These are phyloP conservation scores for Nepenthes gracilis DNA, from an alignment of 148 eudicot genomes.

Conservation along the genomic window DNA sequence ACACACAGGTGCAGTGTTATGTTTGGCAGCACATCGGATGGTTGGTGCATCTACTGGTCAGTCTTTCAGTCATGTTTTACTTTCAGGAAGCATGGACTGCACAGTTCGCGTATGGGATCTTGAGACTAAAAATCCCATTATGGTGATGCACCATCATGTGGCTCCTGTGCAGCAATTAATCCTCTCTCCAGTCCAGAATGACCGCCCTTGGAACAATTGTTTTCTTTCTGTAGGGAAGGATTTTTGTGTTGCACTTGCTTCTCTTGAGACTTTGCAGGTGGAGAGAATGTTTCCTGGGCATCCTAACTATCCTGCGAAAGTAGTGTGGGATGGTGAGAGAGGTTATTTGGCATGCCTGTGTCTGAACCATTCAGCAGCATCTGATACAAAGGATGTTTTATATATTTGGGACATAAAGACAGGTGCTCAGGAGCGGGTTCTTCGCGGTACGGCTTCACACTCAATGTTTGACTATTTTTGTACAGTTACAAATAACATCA, in stretches of 20 bases:
- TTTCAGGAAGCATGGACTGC: constrained; percentile 92
- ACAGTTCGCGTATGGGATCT: constrained; percentile 92
- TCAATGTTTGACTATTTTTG: constrained; percentile 88
- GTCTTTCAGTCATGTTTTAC: constrained; percentile 32
- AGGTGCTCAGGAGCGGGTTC: constrained; percentile 88
- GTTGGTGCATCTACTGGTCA: constrained; percentile 22
- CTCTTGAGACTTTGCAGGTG: constrained; percentile 72
- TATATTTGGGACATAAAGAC: constrained; percentile 95
- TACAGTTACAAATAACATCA: constrained; percentile 19
- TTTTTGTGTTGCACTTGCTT: constrained; percentile 68
- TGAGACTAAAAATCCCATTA: constrained; percentile 46
- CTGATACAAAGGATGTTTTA: constrained; percentile 57
- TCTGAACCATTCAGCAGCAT: constrained; percentile 33
- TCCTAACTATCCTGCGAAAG: constrained; percentile 57
- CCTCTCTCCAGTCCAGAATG: constrained; percentile 55
- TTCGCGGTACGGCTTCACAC: constrained; percentile 85
- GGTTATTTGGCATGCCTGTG: constrained; percentile 90
- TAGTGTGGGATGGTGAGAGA: constrained; percentile 79
- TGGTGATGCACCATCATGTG: constrained; percentile 91
- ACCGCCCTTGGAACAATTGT: constrained; percentile 83
- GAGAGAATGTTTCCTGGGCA: constrained; percentile 99
- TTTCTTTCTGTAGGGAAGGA: constrained; percentile 93
- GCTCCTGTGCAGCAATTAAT: constrained; percentile 85
- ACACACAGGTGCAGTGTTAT: constrained; percentile 72
- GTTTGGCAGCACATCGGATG: constrained; percentile 80